Conservation (phyloP, 2,329 filamentous ascomycete genomes). For the Trichophyton schoenleinii region DNA sequence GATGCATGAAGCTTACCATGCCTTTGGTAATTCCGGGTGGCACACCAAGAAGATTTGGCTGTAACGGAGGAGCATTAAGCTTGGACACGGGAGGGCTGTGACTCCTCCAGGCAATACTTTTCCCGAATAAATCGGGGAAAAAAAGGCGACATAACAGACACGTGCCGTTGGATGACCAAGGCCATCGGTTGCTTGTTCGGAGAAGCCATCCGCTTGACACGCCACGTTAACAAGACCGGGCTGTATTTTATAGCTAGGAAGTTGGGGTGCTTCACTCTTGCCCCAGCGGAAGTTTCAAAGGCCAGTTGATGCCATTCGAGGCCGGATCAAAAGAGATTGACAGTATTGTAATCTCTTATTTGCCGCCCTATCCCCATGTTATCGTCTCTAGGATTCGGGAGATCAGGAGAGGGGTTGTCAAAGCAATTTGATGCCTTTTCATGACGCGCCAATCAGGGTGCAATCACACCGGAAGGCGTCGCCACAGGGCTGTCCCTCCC, state of each 20-base stretch:
- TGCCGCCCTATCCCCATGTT: no score
- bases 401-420: not conserved
- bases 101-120: not conserved
- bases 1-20: slow-evolving; percentile 3
- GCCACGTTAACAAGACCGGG: not conserved
- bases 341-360: not conserved
- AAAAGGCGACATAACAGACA: not conserved
- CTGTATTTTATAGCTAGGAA: not conserved
- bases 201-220: not conserved
- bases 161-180: not conserved
- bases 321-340: no score
- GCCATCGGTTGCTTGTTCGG: not conserved
- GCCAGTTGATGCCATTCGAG: not conserved
- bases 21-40: not conserved
- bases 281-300: not conserved
- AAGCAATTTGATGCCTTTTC: not conserved
- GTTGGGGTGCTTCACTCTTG: not conserved
- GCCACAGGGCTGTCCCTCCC: not conserved
- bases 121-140: not conserved
- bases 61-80: not conserved
- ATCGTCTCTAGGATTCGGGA: not conserved
- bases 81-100: not conserved
- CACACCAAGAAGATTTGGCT: not conserved
- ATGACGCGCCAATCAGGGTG: not conserved
- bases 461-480: not conserved